phyloP scores from a whole-genome alignment of 2,329 filamentous ascomycete genomes.

The Fusarium udum region DNA sequence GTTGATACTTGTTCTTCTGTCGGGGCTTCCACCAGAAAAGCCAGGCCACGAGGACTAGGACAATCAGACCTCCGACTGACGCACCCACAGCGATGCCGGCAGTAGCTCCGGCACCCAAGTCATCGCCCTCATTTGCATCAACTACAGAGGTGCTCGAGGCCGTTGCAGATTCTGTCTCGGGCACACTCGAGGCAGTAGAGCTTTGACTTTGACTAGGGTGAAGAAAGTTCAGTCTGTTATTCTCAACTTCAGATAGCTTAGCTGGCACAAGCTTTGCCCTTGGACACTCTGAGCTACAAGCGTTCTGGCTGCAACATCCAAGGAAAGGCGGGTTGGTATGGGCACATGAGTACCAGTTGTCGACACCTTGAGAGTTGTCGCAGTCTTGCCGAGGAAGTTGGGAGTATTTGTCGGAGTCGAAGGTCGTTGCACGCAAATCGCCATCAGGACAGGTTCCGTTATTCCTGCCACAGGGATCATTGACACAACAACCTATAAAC shows the following conservation, averaged over 20 bases:
- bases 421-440: conserved; percentile 44
- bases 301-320: conserved; percentile 50
- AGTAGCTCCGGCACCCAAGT: conserved; percentile 33
- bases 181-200: background rate
- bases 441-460: conserved; percentile 48
- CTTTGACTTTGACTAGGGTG: conserved; percentile 6
- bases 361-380: conserved; percentile 16
- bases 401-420: conserved; percentile 44
- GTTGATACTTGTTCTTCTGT: conserved; percentile 25
- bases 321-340: conserved; percentile 48
- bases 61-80: conserved; percentile 17
- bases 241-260: conserved; percentile 16
- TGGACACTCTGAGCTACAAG: conserved; percentile 35
- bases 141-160: conserved; percentile 7
- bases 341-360: conserved; percentile 51
- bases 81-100: conserved; percentile 38
- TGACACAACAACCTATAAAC: conserved; percentile 55
- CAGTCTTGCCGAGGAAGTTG: conserved; percentile 50
- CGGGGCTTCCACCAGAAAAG: conserved; percentile 38
- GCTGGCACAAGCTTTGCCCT: conserved; percentile 22
- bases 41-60: conserved; percentile 30
- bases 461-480: conserved; percentile 47
- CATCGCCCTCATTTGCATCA: background rate
- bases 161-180: conserved; percentile 7
- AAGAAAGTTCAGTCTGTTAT: conserved; percentile 29